Evolutionary conservation across 306 rosid genomes (phyloP), one percentile per base, ranked within the genome.

Genomic region (Cyclanthera cordifolia): DNA sequence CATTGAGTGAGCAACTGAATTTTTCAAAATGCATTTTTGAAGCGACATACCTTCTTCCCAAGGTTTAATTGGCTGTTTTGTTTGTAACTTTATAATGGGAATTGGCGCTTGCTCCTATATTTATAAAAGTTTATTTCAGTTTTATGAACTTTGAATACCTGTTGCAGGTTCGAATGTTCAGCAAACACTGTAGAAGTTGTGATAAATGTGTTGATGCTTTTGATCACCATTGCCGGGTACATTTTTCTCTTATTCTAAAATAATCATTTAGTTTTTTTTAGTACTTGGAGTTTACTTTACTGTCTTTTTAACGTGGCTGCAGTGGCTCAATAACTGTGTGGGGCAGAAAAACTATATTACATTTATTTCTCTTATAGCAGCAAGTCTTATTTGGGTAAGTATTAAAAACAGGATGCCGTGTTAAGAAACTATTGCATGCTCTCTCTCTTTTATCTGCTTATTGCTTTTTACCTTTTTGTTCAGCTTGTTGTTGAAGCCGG

Each of bases 321-420:
- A 92, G 98, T 92, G 96, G 98, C 98, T 92, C 77, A 92, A 92
- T 81, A 92, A 92, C 72, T 92, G 98, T 30, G 98, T 92, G 76
- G 98, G 98, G 76, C 88, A 76, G 77, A 92, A 89, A 79, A 92
- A 92, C 80, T 92, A 92, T 72, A 75, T 71, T 25, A 87, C 93
- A 68, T 92, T 92, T 80, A 89, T 92, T 71, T 71, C 93, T 82
- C 95, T 92, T 70, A 92, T 92, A 96, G 95, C 91, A 79, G 84
- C 72, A 47, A 89, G 96, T 84, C 95, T 89, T 63, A 21, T 76
- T 45, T 92, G 98, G 98, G 98, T 92, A 85, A 46, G 96, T 77
- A 74, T 75, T 76, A 46, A 80, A 68, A 53, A 45, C 65, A 43
- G 30, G 64, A 56, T 67, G 25, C 73, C 28, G 43, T 65, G 47